Percentiles rank a stretch among this genome's conserved stretches.
Evolutionary conservation across 192 early-diverging fungal genomes (phyloP).

Genomic region (Coemansia sp.): DNA sequence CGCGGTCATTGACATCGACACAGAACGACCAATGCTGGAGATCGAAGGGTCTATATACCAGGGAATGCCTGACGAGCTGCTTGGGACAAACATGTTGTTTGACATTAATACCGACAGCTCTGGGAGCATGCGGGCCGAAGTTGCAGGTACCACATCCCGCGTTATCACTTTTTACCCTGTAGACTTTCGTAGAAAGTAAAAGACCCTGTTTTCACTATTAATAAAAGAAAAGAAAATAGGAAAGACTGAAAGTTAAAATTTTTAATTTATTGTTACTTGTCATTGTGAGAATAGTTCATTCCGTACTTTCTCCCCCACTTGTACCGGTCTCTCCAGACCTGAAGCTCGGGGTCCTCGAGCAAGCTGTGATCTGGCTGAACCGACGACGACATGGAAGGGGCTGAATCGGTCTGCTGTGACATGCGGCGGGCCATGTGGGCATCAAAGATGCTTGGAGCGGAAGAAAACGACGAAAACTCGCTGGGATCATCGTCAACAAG

Average conservation of each 20-base stretch:
- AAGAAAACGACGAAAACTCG: slow-evolving; percentile 49
- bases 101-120: slow-evolving; percentile 16
- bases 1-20: slow-evolving; percentile 40
- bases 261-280: slow-evolving; percentile 10
- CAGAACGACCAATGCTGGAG: slow-evolving; percentile 40
- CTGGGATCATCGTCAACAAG: slow-evolving; percentile 47
- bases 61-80: slow-evolving; percentile 34
- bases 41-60: slow-evolving; percentile 41
- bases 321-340: slow-evolving; percentile 51
- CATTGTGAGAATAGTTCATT: slow-evolving; percentile 54
- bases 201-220: background rate
- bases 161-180: slow-evolving; percentile 34
- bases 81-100: slow-evolving; percentile 43
- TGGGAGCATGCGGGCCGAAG: slow-evolving; percentile 14
- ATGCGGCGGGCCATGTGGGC: slow-evolving; percentile 23
- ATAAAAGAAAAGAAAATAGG: background rate
- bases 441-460: slow-evolving; percentile 26
- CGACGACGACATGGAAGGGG: background rate
- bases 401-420: slow-evolving; percentile 8
- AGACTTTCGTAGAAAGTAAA: slow-evolving; percentile 12
- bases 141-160: slow-evolving; percentile 29
- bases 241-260: background rate
- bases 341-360: slow-evolving; percentile 45
- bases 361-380: slow-evolving; percentile 37
- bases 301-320: slow-evolving; percentile 54